A percentile compares a stretch with the other conserved stretches of the same genome.
These are phyloP conservation scores for Amaranthus palmeri DNA, from an alignment of 148 eudicot species.

Conservation along the genomic window DNA sequence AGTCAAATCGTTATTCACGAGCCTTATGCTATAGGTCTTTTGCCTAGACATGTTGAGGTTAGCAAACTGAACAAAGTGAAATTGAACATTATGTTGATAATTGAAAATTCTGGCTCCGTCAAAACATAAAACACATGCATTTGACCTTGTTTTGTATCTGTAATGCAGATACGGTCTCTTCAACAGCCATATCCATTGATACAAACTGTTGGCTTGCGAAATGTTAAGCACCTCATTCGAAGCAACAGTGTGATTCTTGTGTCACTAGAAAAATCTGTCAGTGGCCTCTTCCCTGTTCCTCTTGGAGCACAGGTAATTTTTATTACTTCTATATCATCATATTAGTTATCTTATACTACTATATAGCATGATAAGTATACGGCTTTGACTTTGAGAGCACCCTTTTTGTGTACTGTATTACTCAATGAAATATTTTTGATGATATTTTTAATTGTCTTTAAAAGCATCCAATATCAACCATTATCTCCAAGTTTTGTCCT, in stretches of 20 bases:
- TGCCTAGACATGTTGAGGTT: conserved; percentile 95
- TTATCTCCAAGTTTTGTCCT: neutral
- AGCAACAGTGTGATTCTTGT: conserved; percentile 57
- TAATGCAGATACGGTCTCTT: conserved; percentile 88
- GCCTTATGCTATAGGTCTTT: conserved; percentile 89
- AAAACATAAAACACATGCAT: conserved; percentile 2
- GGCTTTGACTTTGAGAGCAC: neutral
- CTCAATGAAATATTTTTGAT: neutral
- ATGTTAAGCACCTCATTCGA: conserved; percentile 62
- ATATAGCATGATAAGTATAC: neutral
- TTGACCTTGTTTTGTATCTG: conserved; percentile 10
- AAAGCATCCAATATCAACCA: neutral
- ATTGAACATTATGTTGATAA: neutral
- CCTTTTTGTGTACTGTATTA: neutral
- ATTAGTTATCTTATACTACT: neutral
- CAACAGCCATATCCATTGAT: conserved; percentile 87
- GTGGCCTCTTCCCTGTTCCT: conserved; percentile 91
- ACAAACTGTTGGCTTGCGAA: conserved; percentile 87
- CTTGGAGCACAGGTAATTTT: conserved; percentile 91
- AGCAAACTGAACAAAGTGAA: conserved; percentile 8
- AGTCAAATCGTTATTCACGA: conserved; percentile 65
- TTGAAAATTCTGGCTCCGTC: neutral
- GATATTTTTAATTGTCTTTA: neutral
- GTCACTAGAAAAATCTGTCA: conserved; percentile 70
- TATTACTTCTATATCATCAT: conserved; percentile 3